Base-by-base conservation (phyloP, 495 filamentous ascomycete species). In the Hypoxylon lienhwacheense region DNA sequence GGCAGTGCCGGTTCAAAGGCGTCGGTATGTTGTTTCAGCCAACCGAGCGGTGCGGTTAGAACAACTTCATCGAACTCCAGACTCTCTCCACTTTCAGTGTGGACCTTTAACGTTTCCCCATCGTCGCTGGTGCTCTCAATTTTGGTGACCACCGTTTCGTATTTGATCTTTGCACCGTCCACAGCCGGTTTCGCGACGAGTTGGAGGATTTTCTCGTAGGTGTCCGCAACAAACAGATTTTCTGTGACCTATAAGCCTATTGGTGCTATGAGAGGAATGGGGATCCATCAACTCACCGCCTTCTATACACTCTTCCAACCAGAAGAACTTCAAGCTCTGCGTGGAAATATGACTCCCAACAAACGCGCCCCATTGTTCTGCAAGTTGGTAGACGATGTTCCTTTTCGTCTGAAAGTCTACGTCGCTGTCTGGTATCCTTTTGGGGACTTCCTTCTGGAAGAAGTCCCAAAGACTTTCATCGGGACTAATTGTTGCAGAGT, bases 261-360 rank as follows among this genome's bases (percentile, higher is more conserved):
- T 2, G 0, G 6, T 12, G 6, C 7, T 40, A 16, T 7, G 20
- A 3, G 25, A 32, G 14, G 20, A 24, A 21, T 1, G 7, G 8
- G 28, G 7, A 6, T 12, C 4, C 14, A 2, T 39, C n/a, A 29
- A 77, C 83, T 66, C 68, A 88, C 89, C 85, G 37, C 91, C 91
- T 63, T 95, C 91, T 61, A 96, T 85, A 51, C 87, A 91, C 71
- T 97, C 90, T 69, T 98, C 93, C n/a, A 98, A 65, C 78, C 86
- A 92, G 61, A 97, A 95, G 71, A 90, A 96, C 66, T 86, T 93
- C 46, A 98, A 65, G 68, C 90, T 95, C 63, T 98, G 93, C 33
- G 67, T 80, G 46, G 80, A 75, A 33, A 96, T 77, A 28, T 65
- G 65, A 35, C 87, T 89, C 7, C 93, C 93, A 15, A 96, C 85